Base-by-base conservation (phyloP, 768 basidiomycete species). In the Dentipellis sp. region DNA sequence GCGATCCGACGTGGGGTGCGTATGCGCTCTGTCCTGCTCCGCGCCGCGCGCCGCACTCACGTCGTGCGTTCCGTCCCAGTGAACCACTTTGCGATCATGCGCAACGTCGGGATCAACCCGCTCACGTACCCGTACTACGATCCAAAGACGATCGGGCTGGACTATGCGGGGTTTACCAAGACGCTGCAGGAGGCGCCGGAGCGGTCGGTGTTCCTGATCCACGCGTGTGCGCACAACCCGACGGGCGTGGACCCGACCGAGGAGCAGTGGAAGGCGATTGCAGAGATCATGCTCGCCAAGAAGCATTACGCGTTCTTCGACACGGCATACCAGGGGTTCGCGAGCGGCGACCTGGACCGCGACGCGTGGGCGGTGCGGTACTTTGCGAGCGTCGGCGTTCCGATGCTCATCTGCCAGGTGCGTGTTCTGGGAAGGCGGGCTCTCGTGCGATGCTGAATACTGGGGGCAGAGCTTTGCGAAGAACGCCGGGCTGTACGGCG, bases 261-360 rank as follows among this genome's bases (percentile, higher is more conserved):
- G 48, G 91, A 88, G 62, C 88, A 97, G 68, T 98, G 94, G 94
- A 73, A 78, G 58, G 69, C 74, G 56, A 79, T 97, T 63, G 88
- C 88, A 39, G 78, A 86, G 38, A 71, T 84, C 54, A 80, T 97
- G 67, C 67, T 86, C 34, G 71, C 74, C 49, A 87, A 84, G 71
- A 76, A 79, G 12, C 94, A 94, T 68, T 95, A 83, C 65, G 86
- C 86, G 35, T 94, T 95, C 73, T 92, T 97, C 68, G 94, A 98
- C 73, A 88, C 87, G 67, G 94, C 94, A 2, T 98, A 98, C 73
- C 94, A 97, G 72, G 94, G 94, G 16, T 98, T 97, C 69, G 94
- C 94, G 16, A 92, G 89, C 63, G 94, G 94, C 1, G 84, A 92
- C 68, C 75, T 97, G 65, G 86, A 94, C 67, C 81, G 82, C 63